Conservation (phyloP, 768 basidiomycete species). For the Lentinula detonsa region DNA sequence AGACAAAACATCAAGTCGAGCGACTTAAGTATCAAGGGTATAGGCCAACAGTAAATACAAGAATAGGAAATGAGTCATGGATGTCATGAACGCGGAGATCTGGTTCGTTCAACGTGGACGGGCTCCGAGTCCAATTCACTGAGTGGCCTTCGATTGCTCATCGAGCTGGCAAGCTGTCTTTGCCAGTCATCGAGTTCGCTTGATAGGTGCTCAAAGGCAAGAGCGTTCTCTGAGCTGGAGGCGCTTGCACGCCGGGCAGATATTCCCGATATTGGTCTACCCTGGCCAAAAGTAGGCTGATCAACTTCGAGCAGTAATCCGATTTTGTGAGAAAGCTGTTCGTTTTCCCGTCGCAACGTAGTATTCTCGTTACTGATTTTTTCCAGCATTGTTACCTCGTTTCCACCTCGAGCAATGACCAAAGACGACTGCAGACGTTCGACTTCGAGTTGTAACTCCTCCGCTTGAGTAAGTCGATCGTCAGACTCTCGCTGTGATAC, state of each 20-base stretch:
- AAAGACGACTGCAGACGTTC: slow-evolving; percentile 71
- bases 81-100: slow-evolving; percentile 50
- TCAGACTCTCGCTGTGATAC: slow-evolving; percentile 75
- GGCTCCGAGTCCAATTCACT: slow-evolving; percentile 66
- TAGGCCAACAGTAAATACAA: slow-evolving; percentile 23
- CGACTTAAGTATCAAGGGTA: slow-evolving; percentile 36
- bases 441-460: slow-evolving; percentile 78
- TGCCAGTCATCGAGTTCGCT: slow-evolving; percentile 86
- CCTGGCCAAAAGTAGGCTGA: slow-evolving; percentile 62
- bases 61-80: slow-evolving; percentile 24
- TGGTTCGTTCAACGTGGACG: slow-evolving; percentile 43
- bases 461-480: slow-evolving; percentile 66
- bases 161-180: slow-evolving; percentile 73
- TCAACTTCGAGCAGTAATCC: slow-evolving; percentile 84
- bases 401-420: slow-evolving; percentile 66
- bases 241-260: slow-evolving; percentile 59
- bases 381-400: slow-evolving; percentile 73
- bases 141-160: slow-evolving; percentile 65
- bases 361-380: slow-evolving; percentile 80
- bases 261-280: slow-evolving; percentile 54
- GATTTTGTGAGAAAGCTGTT: slow-evolving; percentile 88
- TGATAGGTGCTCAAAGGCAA: slow-evolving; percentile 72
- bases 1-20: slow-evolving; percentile 23
- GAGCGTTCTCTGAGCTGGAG: slow-evolving; percentile 77
- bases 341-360: slow-evolving; percentile 76